phyloP scores from a whole-genome alignment of 768 basidiomycete species.

The Boletellus ananas region DNA sequence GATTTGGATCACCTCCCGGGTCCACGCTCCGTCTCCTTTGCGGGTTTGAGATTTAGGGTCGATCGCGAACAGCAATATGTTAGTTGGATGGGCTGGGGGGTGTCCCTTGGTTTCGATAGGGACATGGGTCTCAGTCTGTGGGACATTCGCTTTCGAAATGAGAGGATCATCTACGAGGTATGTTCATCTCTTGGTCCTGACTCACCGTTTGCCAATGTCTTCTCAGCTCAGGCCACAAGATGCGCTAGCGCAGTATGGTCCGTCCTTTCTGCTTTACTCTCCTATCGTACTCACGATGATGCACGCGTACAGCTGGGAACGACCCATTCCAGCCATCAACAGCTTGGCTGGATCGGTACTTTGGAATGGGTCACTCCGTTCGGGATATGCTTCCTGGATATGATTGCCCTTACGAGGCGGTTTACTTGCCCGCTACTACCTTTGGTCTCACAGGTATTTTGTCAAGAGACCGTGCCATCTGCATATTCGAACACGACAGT shows the following conservation, averaged over 20 bases:
- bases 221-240: constrained; percentile 56
- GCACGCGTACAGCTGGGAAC: constrained; percentile 41
- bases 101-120: constrained; percentile 59
- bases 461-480: constrained; percentile 51
- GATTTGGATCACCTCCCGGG: constrained; percentile 66
- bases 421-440: constrained; percentile 57
- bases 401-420: constrained; percentile 61
- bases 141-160: constrained; percentile 55
- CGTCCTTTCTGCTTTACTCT: not conserved
- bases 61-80: constrained; percentile 49
- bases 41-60: constrained; percentile 55
- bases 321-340: constrained; percentile 61
- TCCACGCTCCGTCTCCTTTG: constrained; percentile 59
- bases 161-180: constrained; percentile 61
- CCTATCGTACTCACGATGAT: not conserved
- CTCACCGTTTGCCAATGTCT: not conserved
- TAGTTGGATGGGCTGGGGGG: constrained; percentile 66
- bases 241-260: constrained; percentile 58
- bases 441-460: constrained; percentile 43
- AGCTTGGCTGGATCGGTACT: constrained; percentile 60
- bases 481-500: constrained; percentile 61
- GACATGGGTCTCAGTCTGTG: constrained; percentile 65
- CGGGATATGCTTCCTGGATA: constrained; percentile 64
- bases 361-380: constrained; percentile 58
- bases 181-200: not conserved